Conservation (phyloP, 371 early-diverging fungal genomes). For the Caulochytrium protostelioides region DNA sequence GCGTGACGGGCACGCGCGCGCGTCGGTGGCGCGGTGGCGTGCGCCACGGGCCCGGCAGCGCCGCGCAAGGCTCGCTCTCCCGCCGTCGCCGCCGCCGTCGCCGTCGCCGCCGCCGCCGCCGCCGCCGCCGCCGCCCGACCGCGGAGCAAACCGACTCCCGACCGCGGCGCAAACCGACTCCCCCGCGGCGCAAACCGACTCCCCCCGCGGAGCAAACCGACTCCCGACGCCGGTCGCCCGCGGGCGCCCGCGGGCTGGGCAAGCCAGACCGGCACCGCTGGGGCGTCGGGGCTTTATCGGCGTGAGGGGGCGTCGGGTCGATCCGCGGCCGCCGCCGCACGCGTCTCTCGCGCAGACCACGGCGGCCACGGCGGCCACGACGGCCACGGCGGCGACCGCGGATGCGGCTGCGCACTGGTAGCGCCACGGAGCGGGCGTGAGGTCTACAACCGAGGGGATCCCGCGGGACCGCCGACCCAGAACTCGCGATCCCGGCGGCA, state of each 20-base stretch:
- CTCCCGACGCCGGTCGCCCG: neutral
- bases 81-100: neutral
- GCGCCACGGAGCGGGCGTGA: no score
- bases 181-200: no score
- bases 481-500: no score
- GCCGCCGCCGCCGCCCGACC: neutral
- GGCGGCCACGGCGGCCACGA: no score
- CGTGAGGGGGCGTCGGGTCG: conserved; percentile 1
- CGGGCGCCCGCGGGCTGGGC: neutral
- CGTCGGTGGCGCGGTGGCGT: neutral
- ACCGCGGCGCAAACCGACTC: no score
- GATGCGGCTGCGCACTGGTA: no score
- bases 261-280: neutral
- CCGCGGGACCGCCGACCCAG: no score
- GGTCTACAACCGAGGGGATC: no score
- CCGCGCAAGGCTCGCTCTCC: neutral
- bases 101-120: neutral
- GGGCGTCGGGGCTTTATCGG: neutral
- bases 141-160: no score
- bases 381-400: no score
- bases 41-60: neutral
- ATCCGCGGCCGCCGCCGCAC: conserved; percentile 1
- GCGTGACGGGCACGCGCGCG: neutral
- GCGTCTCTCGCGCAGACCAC: no score
- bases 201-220: neutral